phyloP scores from a whole-genome alignment of 2,329 filamentous ascomycete species.

The Waltergamsia citrina region DNA sequence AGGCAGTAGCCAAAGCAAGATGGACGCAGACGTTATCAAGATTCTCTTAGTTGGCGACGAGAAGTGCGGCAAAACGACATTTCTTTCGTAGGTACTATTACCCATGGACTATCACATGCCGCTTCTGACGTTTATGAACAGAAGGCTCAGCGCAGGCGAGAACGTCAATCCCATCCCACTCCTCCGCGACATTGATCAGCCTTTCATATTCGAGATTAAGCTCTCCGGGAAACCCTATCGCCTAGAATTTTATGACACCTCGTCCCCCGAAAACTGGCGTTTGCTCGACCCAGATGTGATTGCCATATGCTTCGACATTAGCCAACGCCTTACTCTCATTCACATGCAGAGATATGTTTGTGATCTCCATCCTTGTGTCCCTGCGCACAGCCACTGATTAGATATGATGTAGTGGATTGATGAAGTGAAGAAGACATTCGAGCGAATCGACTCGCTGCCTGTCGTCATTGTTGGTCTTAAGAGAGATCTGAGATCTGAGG shows the following conservation, averaged over 20 bases:
- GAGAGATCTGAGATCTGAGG: slow-evolving; percentile 47
- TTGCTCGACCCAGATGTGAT: slow-evolving; percentile 48
- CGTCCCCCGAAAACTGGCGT: slow-evolving; percentile 48
- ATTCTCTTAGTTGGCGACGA: slow-evolving; percentile 50
- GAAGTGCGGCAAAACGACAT: slow-evolving; percentile 50
- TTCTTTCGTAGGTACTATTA: slow-evolving; percentile 44
- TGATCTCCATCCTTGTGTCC: slow-evolving; percentile 9
- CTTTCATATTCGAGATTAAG: slow-evolving; percentile 47
- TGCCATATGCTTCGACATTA: slow-evolving; percentile 53
- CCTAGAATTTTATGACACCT: slow-evolving; percentile 52
- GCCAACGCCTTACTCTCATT: slow-evolving; percentile 45
- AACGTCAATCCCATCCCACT: slow-evolving; percentile 32
- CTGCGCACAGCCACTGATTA: too few relatives aligned
- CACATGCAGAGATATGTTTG: slow-evolving; percentile 47
- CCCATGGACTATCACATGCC: not conserved
- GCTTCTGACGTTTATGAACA: slow-evolving; percentile 13
- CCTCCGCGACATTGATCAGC: slow-evolving; percentile 49
- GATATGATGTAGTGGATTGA: slow-evolving; percentile 51
- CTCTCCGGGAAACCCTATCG: slow-evolving; percentile 28
- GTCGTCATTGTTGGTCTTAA: slow-evolving; percentile 51
- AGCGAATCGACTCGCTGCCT: slow-evolving; percentile 37
- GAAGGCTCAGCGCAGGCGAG: slow-evolving; percentile 40
- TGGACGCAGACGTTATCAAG: slow-evolving; percentile 40
- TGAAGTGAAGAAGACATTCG: slow-evolving; percentile 39
- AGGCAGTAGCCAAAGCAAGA: slow-evolving; percentile 10